Percentiles rank a stretch among this genome's conserved stretches.
These are phyloP conservation scores for Vaccinium macrocarpon DNA, from an alignment of 148 eudicot species.

Conservation along the genomic window DNA sequence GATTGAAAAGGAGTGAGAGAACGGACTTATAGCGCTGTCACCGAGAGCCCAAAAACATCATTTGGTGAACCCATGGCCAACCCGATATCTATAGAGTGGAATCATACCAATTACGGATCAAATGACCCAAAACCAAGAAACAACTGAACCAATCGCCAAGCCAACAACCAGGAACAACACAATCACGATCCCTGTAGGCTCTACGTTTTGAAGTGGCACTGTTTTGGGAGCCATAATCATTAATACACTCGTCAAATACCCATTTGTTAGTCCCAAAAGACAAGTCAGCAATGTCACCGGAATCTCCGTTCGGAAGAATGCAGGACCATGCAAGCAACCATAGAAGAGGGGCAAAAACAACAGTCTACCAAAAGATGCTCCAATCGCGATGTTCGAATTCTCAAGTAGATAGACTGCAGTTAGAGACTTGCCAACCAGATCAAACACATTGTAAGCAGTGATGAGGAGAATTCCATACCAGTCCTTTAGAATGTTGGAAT, in stretches of 20 bases:
- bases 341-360: conserved; percentile 72
- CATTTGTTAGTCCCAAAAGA: conserved; percentile 86
- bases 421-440: conserved; percentile 74
- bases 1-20: no score
- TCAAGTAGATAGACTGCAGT: conserved; percentile 67
- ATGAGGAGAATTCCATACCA: conserved; percentile 88
- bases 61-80: background rate
- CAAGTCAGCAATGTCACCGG: conserved; percentile 77
- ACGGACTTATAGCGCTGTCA: no score
- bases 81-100: background rate
- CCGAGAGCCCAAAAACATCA: background rate
- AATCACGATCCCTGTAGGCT: conserved; percentile 67
- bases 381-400: conserved; percentile 65
- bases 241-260: conserved; percentile 77
- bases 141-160: conserved; percentile 77
- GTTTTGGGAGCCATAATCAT: conserved; percentile 80
- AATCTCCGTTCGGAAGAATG: conserved; percentile 70
- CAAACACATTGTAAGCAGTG: conserved; percentile 72
- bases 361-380: conserved; percentile 61
- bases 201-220: conserved; percentile 68
- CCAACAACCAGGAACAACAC: conserved; percentile 78
- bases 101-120: conserved; percentile 23
- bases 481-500: conserved; percentile 64
- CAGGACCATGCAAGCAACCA: conserved; percentile 86
- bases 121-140: conserved; percentile 92